Evolutionary conservation across 2,329 filamentous ascomycete genomes (phyloP), one percentile per base, ranked within the genome.

Genomic region (Cordyceps cicadae): DNA sequence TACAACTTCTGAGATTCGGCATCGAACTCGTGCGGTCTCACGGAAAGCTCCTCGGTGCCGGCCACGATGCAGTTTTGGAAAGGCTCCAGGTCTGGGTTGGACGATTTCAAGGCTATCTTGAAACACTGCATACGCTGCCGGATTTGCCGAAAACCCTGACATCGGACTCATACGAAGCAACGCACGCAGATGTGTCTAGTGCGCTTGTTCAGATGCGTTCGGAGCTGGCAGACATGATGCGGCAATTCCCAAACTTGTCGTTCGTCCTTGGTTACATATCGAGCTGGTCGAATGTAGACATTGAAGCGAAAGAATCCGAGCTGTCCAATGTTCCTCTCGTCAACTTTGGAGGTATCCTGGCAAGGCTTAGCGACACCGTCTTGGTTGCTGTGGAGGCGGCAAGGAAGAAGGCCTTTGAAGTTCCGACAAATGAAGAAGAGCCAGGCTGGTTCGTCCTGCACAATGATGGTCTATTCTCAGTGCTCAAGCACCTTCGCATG

Each of bases 311-410:
- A 7, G 60, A 66, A 9, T 15, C 54, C 3, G 46, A 54, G 2
- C 51, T 55, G 3, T 39, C 65, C 7, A 62, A 54, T 2, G 61
- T 66, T 26, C 66, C 70, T 19, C 62, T 77, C 17, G 64, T 79
- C 19, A 70, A 74, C 0, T 81, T 92, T 50, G 82, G 85, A 48
- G 74, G 79, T 15, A 76, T 79, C 3, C 72, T 91, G 1, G 82
- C 89, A 43, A 81, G 74, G 1, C 77, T 88, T n/a, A 83, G 87
- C 52, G 89, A 96, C 71, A 83, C 84, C 54, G 82, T 93, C 32
- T 84, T 97, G 2, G 88, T 93, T 41, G 87, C 89, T 1, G 80
- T 96, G 53, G 91, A 97, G 71, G 84, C 87, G 64, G 80, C 88
- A 51, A 82, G 84, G 62, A 83, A 82, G 63, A 74, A 79, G 2